Conservation (phyloP, 2,329 filamentous ascomycete genomes). For the Colletotrichum sp. region DNA sequence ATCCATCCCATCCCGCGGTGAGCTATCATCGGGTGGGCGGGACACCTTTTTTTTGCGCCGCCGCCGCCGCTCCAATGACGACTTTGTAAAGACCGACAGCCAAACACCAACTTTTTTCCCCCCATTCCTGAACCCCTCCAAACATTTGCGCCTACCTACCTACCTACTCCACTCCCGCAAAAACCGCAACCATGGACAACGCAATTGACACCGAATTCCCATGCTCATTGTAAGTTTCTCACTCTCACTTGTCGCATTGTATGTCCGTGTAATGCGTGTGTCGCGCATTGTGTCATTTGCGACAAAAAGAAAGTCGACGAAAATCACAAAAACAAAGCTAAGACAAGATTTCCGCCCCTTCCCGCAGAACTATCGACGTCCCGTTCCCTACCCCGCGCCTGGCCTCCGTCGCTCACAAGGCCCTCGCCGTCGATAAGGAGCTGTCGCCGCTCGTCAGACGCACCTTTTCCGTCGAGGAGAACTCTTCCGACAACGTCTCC, state of each 20-base stretch:
- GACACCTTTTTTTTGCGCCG: neutral
- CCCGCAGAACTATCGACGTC: slow-evolving; percentile 62
- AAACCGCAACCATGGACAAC: slow-evolving; percentile 37
- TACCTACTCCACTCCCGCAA: neutral
- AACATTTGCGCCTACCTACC: neutral
- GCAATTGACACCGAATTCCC: slow-evolving; percentile 56
- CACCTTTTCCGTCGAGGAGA: slow-evolving; percentile 59
- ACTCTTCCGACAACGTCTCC: slow-evolving; percentile 22
- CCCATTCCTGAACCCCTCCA: neutral
- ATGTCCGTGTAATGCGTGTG: neutral
- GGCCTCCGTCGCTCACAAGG: slow-evolving; percentile 74
- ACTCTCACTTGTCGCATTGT: neutral
- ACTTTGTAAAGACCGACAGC: neutral
- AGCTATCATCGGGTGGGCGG: neutral
- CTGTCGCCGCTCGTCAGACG: slow-evolving; percentile 83
- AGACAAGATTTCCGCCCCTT: slow-evolving; percentile 4
- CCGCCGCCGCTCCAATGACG: slow-evolving; percentile 10
- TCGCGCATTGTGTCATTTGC: neutral
- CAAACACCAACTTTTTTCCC: neutral
- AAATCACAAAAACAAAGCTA: slow-evolving; percentile 15
- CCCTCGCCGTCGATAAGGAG: slow-evolving; percentile 86
- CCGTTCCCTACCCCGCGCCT: slow-evolving; percentile 84
- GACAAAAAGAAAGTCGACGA: neutral
- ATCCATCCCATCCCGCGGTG: neutral
- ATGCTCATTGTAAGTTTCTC: slow-evolving; percentile 64